These are phyloP conservation scores for Leptosphaerulina australis DNA, from an alignment of 2,329 filamentous ascomycete genomes.

Conservation along the genomic window DNA sequence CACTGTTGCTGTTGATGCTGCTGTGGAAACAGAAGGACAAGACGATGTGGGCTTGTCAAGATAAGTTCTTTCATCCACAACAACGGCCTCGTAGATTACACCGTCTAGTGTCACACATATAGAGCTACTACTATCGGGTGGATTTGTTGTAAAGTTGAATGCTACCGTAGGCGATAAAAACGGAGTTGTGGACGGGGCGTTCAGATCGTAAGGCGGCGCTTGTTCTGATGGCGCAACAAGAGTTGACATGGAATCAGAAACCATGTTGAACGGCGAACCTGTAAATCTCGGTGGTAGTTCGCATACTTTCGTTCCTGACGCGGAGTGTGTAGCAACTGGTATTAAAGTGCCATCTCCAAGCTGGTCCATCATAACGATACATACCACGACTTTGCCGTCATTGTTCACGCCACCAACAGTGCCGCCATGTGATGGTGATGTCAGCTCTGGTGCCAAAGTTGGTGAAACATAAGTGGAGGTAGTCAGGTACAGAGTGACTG, in stretches of 20 bases:
- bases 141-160: neutral
- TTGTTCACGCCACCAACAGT: neutral
- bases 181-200: neutral
- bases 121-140: neutral
- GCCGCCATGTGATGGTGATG: neutral
- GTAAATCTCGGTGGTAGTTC: neutral
- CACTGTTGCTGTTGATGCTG: neutral
- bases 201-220: neutral
- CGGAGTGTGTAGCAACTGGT: neutral
- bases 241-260: neutral
- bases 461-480: neutral
- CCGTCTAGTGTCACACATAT: neutral
- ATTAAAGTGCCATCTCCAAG: neutral
- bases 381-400: neutral
- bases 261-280: neutral
- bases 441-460: neutral
- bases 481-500: neutral
- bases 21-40: neutral
- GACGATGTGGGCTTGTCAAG: neutral
- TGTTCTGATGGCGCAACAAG: neutral
- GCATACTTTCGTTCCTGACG: neutral
- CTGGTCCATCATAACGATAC: constrained; percentile 1
- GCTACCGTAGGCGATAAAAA: neutral
- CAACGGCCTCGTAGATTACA: neutral
- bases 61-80: neutral